Evolutionary conservation across 352 stramenopile genomes (phyloP).

Genomic region (Globisporangium echinulatum): DNA sequence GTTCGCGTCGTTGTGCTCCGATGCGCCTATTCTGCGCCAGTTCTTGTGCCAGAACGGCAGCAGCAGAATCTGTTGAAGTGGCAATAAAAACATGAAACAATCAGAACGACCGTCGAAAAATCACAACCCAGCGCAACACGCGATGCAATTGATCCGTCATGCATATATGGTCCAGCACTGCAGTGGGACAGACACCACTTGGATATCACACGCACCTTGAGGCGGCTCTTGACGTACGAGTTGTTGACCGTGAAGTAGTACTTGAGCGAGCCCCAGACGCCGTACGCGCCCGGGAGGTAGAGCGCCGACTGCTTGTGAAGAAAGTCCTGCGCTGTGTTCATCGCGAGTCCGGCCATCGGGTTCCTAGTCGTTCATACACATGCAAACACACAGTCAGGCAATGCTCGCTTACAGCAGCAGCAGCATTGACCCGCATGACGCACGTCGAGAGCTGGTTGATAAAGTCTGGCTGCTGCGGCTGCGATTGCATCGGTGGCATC

Average conservation of each 20-base stretch:
- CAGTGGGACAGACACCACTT: not conserved
- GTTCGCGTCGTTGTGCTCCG: conserved; percentile 45
- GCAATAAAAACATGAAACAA: not conserved
- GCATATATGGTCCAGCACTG: not conserved
- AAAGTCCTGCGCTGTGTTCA: conserved; percentile 82
- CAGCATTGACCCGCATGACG: conserved; percentile 2
- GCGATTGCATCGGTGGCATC: conserved; percentile 14
- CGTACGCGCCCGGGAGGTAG: conserved; percentile 74
- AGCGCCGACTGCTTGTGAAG: conserved; percentile 77
- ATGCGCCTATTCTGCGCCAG: conserved; percentile 69
- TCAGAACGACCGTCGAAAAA: not conserved
- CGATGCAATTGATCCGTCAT: not conserved
- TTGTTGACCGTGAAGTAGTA: conserved; percentile 91
- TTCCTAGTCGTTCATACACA: conserved; percentile 33
- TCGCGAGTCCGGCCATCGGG: conserved; percentile 77
- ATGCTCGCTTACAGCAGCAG: not conserved
- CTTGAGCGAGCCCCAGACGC: conserved; percentile 76
- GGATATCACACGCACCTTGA: conserved; percentile 45
- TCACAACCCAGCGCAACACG: not conserved
- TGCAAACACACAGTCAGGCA: not conserved
- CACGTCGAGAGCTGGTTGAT: conserved; percentile 74
- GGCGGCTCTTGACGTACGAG: conserved; percentile 81
- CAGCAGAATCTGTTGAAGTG: conserved; percentile 52
- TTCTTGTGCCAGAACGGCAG: conserved; percentile 86
- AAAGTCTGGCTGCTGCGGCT: conserved; percentile 46